These are phyloP conservation scores for Daldinia childiae DNA, from an alignment of 495 filamentous ascomycete genomes.

Conservation along the genomic window DNA sequence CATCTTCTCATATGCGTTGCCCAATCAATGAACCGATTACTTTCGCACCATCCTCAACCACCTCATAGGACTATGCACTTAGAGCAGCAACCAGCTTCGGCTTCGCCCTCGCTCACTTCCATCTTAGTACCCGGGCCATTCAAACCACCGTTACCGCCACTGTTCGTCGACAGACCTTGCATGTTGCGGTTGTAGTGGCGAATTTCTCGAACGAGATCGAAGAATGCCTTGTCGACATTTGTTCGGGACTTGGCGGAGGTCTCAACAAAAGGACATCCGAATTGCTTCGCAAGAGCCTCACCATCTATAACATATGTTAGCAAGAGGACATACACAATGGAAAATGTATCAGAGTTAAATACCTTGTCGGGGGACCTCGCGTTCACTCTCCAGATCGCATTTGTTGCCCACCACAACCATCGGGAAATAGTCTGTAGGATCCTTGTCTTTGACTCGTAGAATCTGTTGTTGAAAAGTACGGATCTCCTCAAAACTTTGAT, in stretches of 20 bases:
- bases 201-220: slow-evolving; percentile 96
- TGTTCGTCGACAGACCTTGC: slow-evolving; percentile 79
- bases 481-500: slow-evolving; percentile 98
- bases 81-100: slow-evolving; percentile 80
- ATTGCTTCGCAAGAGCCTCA: slow-evolving; percentile 81
- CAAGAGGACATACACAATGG: not conserved
- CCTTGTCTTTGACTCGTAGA: slow-evolving; percentile 94
- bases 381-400: slow-evolving; percentile 93
- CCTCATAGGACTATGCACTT: slow-evolving; percentile 91
- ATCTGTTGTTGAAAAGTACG: slow-evolving; percentile 99
- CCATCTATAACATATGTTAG: slow-evolving; percentile 71
- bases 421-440: slow-evolving; percentile 82
- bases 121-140: slow-evolving; percentile 74
- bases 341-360: slow-evolving; percentile 41
- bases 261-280: slow-evolving; percentile 98
- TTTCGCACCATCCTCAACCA: slow-evolving; percentile 8
- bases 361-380: slow-evolving; percentile 92
- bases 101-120: slow-evolving; percentile 77
- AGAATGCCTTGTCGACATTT: slow-evolving; percentile 98
- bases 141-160: slow-evolving; percentile 66
- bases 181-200: slow-evolving; percentile 98
- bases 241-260: slow-evolving; percentile 98
- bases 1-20: slow-evolving; percentile 33
- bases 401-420: slow-evolving; percentile 99
- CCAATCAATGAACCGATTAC: slow-evolving; percentile 12